phyloP scores from a whole-genome alignment of 2,329 filamentous ascomycete genomes.

The Hypoxylon sp. region DNA sequence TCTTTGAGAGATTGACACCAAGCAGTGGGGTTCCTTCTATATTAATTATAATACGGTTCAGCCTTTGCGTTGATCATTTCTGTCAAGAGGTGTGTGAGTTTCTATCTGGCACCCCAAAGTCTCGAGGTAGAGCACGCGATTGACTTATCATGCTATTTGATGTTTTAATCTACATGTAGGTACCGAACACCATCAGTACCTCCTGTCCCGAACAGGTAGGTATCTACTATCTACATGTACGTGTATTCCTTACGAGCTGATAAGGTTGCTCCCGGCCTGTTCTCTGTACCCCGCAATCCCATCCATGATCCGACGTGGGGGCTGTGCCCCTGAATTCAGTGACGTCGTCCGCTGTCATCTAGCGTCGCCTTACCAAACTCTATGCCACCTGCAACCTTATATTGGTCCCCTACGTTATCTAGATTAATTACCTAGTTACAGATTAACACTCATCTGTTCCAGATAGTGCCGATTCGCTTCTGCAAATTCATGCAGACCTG shows the following conservation, averaged over 20 bases:
- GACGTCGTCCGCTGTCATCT: conserved; percentile 21
- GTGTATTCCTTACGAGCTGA: too few species aligned
- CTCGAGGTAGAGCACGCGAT: background rate
- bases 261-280: conserved; percentile 14
- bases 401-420: background rate
- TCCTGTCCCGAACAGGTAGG: background rate
- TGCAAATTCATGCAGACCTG: conserved; percentile 15
- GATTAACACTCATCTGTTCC: conserved; percentile 3
- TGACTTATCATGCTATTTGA: background rate
- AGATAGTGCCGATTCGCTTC: background rate
- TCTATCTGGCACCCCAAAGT: background rate
- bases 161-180: too few species aligned
- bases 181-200: background rate
- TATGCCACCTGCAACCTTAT: conserved; percentile 2
- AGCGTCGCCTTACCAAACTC: conserved; percentile 4
- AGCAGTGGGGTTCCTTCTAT: conserved; percentile 21
- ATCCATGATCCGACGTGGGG: conserved; percentile 2
- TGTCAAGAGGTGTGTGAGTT: background rate
- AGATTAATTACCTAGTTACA: background rate
- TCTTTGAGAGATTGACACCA: conserved; percentile 1
- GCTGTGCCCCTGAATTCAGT: conserved; percentile 22
- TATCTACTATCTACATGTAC: background rate
- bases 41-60: background rate
- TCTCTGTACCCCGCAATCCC: conserved; percentile 12
- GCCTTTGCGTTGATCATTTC: background rate